A percentile compares a stretch with the other conserved stretches of the same genome.
Evolutionary conservation across 371 early-diverging fungal genomes (phyloP).

Genomic region (Actinomucor elegans): DNA sequence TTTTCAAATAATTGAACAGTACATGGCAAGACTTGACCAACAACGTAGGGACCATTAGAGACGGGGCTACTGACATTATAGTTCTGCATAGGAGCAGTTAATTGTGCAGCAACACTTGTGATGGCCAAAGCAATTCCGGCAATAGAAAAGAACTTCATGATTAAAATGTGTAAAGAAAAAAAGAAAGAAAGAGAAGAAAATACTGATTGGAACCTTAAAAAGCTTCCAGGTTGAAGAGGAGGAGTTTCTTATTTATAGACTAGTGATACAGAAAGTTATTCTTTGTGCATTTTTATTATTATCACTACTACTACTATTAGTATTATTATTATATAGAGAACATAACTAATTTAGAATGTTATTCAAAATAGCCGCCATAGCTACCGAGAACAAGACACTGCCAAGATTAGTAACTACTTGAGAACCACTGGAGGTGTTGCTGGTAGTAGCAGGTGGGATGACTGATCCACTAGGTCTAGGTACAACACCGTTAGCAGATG

Average conservation of each 20-base stretch:
- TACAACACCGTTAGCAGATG: not conserved
- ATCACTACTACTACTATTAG: not conserved
- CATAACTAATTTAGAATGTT: not conserved
- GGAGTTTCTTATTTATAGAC: conserved; percentile 7
- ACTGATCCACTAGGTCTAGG: conserved; percentile 17
- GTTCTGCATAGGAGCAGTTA: conserved; percentile 36
- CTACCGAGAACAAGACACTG: conserved; percentile 8
- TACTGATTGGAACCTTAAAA: not conserved
- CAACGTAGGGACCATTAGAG: conserved; percentile 39
- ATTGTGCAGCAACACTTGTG: conserved; percentile 26
- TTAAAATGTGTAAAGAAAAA: not conserved
- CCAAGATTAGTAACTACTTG: not conserved
- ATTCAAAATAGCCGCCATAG: conserved; percentile 8
- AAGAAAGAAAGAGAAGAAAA: conserved; percentile 8
- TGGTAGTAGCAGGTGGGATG: conserved; percentile 7
- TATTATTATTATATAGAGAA: conserved; percentile 1
- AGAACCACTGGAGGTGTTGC: not conserved
- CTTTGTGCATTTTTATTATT: not conserved
- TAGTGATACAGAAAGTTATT: not conserved
- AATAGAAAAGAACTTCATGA: conserved; percentile 21
- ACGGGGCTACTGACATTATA: conserved; percentile 43
- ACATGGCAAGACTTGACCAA: conserved; percentile 37
- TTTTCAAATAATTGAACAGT: conserved; percentile 30
- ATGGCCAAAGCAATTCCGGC: conserved; percentile 15
- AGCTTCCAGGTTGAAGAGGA: too few relatives aligned